phyloP scores from a whole-genome alignment of 2,329 filamentous ascomycete species.

The Botryotinia narcissicola region DNA sequence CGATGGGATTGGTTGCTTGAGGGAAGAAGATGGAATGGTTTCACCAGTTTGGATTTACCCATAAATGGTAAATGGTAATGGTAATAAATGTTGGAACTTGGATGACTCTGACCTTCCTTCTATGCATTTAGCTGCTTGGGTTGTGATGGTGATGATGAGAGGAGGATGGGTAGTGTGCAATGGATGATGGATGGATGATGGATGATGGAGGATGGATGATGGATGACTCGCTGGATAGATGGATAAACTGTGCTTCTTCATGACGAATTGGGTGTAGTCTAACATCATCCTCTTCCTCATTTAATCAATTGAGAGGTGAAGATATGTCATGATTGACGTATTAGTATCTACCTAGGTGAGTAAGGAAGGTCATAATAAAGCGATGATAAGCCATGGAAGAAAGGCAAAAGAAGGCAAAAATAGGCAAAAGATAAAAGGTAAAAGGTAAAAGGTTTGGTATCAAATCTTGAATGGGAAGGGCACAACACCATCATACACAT shows the following conservation, averaged over 20 bases:
- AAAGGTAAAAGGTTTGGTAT: background rate
- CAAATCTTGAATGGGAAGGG: background rate
- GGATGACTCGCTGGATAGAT: background rate
- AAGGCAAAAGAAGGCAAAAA: constrained; percentile 3
- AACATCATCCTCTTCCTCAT: constrained; percentile 2
- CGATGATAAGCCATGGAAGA: background rate
- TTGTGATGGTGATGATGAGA: background rate
- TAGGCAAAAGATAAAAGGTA: too few relatives aligned
- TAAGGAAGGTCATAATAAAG: background rate
- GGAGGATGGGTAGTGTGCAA: background rate
- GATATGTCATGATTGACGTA: constrained; percentile 4
- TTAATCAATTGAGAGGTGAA: background rate
- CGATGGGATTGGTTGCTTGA: background rate
- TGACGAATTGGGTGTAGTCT: constrained; percentile 1
- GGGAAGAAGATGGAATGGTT: background rate
- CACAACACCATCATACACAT: background rate
- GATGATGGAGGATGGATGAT: background rate
- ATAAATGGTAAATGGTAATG: background rate
- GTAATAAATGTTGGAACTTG: background rate
- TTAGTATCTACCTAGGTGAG: too few relatives aligned
- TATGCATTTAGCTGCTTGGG: background rate
- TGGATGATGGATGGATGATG: background rate
- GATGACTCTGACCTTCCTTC: background rate
- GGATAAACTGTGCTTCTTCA: background rate
- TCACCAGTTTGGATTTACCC: background rate